phyloP scores from a whole-genome alignment of 352 stramenopile genomes.

The Phytophthora kernoviae region DNA sequence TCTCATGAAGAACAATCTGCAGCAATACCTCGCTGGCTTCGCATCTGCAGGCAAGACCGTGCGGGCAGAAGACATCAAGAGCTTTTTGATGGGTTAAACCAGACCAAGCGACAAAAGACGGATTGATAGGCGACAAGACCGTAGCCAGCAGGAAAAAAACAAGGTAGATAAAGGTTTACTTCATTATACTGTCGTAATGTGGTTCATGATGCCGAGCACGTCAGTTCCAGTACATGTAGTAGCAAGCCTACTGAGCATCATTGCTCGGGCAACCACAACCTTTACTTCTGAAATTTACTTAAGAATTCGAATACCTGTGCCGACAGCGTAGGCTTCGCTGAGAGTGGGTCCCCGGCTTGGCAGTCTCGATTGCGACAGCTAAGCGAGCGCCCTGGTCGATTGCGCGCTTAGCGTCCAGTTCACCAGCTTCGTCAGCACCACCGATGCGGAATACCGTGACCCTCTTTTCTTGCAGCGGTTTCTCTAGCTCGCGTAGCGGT shows the following conservation, averaged over 20 bases:
- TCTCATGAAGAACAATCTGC: conserved; percentile 74
- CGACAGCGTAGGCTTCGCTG: conserved; percentile 45
- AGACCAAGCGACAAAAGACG: conserved; percentile 62
- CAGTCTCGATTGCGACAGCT: conserved; percentile 83
- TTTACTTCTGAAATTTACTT: conserved; percentile 54
- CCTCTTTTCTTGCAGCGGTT: conserved; percentile 67
- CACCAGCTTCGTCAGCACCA: conserved; percentile 93
- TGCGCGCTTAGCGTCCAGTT: conserved; percentile 97
- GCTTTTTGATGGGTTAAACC: conserved; percentile 65
- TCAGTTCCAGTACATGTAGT: conserved; percentile 8
- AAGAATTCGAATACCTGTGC: conserved; percentile 58
- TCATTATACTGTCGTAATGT: conserved; percentile 12
- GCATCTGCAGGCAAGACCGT: conserved; percentile 66
- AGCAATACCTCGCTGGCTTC: conserved; percentile 68
- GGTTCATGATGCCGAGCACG: conserved; percentile 13
- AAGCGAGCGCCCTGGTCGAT: conserved; percentile 96
- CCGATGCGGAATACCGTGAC: conserved; percentile 95
- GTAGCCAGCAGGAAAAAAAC: no score
- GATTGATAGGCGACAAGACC: conserved; percentile 22
- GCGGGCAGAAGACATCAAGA: conserved; percentile 70
- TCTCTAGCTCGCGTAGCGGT: conserved; percentile 88
- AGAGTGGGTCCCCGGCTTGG: conserved; percentile 67
- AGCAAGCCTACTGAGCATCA: conserved; percentile 1
- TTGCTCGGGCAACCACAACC: not conserved
- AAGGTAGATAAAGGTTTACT: conserved; percentile 2